phyloP scores from a whole-genome alignment of 2,329 filamentous ascomycete genomes.

The Stagonosporopsis vannaccii region DNA sequence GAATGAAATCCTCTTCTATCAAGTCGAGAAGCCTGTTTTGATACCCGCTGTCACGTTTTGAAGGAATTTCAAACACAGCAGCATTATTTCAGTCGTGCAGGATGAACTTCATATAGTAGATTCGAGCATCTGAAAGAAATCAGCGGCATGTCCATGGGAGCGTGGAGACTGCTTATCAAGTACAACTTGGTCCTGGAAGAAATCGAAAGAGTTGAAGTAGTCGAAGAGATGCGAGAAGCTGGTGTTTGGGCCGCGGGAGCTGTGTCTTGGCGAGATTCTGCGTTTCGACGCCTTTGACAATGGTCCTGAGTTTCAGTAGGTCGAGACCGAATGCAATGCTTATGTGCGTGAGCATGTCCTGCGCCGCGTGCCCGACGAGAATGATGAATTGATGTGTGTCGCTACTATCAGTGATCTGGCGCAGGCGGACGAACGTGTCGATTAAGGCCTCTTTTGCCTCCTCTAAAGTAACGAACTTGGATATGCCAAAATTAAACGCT shows the following conservation, averaged over 20 bases:
- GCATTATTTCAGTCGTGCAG: constrained; percentile 21
- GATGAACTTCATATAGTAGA: constrained; percentile 25
- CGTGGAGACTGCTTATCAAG: background rate
- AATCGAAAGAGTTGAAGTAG: constrained; percentile 26
- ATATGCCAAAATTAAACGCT: background rate
- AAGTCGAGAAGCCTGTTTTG: constrained; percentile 19
- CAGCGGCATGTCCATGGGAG: background rate
- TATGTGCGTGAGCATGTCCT: constrained; percentile 6
- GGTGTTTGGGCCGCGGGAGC: constrained; percentile 16
- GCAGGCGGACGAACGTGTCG: background rate
- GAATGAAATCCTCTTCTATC: constrained; percentile 20
- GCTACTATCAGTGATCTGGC: constrained; percentile 7
- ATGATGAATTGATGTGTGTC: constrained; percentile 26
- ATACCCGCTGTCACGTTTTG: constrained; percentile 21
- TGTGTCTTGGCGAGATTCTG: constrained; percentile 21
- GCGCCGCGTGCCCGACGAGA: background rate
- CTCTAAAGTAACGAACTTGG: background rate
- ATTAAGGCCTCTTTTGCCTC: background rate
- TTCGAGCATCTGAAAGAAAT: constrained; percentile 5
- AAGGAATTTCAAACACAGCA: constrained; percentile 18
- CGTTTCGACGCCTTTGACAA: constrained; percentile 29
- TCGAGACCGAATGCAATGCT: constrained; percentile 19
- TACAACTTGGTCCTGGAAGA: constrained; percentile 29
- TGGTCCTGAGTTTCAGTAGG: constrained; percentile 15
- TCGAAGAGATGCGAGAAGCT: constrained; percentile 19